These are phyloP conservation scores for Pestalotiopsis sp. DNA, from an alignment of 2,329 filamentous ascomycete genomes.

Conservation along the genomic window DNA sequence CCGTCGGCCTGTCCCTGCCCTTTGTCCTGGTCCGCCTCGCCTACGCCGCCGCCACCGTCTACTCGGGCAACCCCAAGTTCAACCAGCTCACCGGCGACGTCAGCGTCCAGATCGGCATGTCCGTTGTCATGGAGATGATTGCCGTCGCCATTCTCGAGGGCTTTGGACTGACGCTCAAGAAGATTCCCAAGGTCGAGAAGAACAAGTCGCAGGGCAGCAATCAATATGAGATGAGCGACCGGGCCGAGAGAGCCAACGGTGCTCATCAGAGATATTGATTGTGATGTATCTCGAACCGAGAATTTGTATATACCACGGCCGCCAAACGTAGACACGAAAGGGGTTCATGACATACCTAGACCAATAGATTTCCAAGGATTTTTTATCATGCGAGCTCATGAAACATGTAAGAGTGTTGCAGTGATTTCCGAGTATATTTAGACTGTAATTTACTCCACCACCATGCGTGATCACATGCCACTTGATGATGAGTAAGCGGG, in stretches of 20 bases:
- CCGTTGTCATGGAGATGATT: constrained; percentile 52
- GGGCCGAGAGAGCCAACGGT: background rate
- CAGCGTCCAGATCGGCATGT: constrained; percentile 46
- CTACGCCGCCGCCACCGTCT: constrained; percentile 48
- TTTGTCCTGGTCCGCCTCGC: constrained; percentile 53
- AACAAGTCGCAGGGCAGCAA: background rate
- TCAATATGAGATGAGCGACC: constrained; percentile 1
- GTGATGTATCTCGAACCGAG: background rate
- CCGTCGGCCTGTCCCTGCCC: constrained; percentile 45
- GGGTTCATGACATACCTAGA: too few relatives aligned
- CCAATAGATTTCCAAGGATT: too few relatives aligned
- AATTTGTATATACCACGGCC: too few relatives aligned
- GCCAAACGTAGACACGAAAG: too few relatives aligned
- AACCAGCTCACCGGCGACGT: constrained; percentile 41
- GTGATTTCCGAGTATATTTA: too few relatives aligned
- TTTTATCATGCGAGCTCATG: too few relatives aligned
- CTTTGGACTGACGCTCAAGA: constrained; percentile 41
- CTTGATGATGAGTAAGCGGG: too few relatives aligned
- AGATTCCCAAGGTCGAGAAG: constrained; percentile 19
- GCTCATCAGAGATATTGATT: background rate
- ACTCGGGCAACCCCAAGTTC: constrained; percentile 44
- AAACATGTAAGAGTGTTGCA: too few relatives aligned
- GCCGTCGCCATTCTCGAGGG: constrained; percentile 44
- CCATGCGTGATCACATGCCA: too few relatives aligned
- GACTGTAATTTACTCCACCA: too few relatives aligned